Percentiles rank a stretch among this genome's conserved stretches.
phyloP scores from a whole-genome alignment of 2,329 filamentous ascomycete genomes.

The Ophiostoma sp. region DNA sequence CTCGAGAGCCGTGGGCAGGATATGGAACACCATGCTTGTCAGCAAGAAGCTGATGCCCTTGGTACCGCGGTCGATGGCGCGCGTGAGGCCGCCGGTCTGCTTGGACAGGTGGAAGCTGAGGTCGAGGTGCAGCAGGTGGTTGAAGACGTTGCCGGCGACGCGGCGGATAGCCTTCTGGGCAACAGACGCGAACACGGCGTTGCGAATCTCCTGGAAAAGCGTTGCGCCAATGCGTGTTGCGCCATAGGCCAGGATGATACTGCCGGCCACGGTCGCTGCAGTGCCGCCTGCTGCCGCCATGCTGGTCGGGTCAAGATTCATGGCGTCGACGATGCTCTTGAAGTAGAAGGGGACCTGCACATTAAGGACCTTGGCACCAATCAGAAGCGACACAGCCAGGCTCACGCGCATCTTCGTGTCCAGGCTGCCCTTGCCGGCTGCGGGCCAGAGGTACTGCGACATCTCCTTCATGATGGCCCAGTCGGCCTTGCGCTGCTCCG shows the following conservation, averaged over 20 bases:
- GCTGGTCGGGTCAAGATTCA: slow-evolving; percentile 90
- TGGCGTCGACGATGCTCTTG: slow-evolving; percentile 93
- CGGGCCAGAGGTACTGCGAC: slow-evolving; percentile 93
- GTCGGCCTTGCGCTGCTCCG: slow-evolving; percentile 92
- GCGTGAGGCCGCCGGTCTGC: slow-evolving; percentile 88
- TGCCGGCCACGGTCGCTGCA: slow-evolving; percentile 79
- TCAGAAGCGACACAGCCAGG: slow-evolving; percentile 72
- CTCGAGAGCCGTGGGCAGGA: slow-evolving; percentile 87
- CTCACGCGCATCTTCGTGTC: slow-evolving; percentile 80
- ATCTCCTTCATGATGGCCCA: slow-evolving; percentile 99
- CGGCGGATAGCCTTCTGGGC: slow-evolving; percentile 92
- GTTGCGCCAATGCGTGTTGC: slow-evolving; percentile 82
- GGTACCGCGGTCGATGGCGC: slow-evolving; percentile 92
- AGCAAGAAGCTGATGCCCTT: slow-evolving; percentile 97
- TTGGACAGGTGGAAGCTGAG: slow-evolving; percentile 89
- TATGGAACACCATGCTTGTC: slow-evolving; percentile 97
- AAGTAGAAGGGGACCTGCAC: slow-evolving; percentile 99
- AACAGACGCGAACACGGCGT: slow-evolving; percentile 94
- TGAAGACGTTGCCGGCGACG: slow-evolving; percentile 88
- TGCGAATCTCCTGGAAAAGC: slow-evolving; percentile 86
- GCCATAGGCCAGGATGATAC: slow-evolving; percentile 91
- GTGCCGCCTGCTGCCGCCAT: slow-evolving; percentile 63
- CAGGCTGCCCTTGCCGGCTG: slow-evolving; percentile 71
- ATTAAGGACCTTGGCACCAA: slow-evolving; percentile 91
- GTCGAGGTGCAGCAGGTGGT: slow-evolving; percentile 81